Conservation (phyloP, 352 stramenopile genomes). For the Pythium folliculosum region DNA sequence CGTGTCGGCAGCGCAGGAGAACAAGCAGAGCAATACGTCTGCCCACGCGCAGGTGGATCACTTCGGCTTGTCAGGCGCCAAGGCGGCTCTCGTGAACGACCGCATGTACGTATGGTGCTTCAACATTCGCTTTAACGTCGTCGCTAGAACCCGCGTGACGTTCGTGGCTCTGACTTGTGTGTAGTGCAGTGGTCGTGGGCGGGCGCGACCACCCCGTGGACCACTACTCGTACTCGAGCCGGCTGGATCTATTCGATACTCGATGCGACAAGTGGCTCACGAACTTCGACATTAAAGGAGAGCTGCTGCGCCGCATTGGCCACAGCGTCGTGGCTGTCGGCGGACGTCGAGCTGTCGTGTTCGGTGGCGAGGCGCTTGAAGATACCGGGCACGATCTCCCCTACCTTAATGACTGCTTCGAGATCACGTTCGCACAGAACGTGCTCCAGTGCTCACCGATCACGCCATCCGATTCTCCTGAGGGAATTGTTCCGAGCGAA, state of each 20-base stretch:
- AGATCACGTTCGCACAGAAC: conserved; percentile 43
- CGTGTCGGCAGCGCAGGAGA: conserved; percentile 31
- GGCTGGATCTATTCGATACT: conserved; percentile 68
- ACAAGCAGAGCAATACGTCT: conserved; percentile 8
- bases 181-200: conserved; percentile 59
- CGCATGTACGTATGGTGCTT: conserved; percentile 40
- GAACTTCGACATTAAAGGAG: conserved; percentile 60
- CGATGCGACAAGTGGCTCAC: conserved; percentile 45
- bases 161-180: not conserved
- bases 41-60: not conserved
- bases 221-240: conserved; percentile 18
- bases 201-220: conserved; percentile 48
- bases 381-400: not conserved
- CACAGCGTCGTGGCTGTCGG: conserved; percentile 38
- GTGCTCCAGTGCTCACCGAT: conserved; percentile 37
- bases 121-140: not conserved
- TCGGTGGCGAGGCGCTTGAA: conserved; percentile 50
- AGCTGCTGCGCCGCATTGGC: conserved; percentile 53
- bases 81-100: conserved; percentile 39
- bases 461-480: not conserved
- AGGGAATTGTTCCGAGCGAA: conserved; percentile 20
- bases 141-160: not conserved
- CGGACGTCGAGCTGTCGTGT: conserved; percentile 37
- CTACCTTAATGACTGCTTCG: conserved; percentile 41
- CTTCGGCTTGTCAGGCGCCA: conserved; percentile 31